A percentile compares a stretch with the other conserved stretches of the same genome.
Conservation (phyloP, 257 asterid genomes). For the Haberlea rhodopensis region DNA sequence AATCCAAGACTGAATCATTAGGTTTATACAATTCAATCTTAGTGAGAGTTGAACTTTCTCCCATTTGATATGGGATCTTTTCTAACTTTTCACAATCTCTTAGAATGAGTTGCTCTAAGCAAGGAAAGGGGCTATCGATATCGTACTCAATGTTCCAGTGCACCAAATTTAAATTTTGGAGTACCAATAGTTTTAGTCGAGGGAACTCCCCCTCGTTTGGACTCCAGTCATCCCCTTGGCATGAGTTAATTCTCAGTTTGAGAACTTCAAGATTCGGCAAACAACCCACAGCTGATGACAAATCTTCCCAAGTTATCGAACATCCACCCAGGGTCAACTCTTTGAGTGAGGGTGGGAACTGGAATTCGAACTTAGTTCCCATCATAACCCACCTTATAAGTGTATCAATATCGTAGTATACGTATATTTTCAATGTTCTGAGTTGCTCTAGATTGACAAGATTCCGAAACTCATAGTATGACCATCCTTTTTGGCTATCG, state of each 20-base stretch:
- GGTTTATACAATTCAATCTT: not conserved
- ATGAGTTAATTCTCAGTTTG: no score
- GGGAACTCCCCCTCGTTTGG: not conserved
- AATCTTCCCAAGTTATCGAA: not conserved
- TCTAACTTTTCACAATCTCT: not conserved
- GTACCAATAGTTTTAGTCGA: not conserved
- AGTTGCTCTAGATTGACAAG: not conserved
- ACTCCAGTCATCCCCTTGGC: not conserved
- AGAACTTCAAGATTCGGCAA: conserved; percentile 5
- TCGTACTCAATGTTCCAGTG: not conserved
- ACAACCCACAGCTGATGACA: not conserved
- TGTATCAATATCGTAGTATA: no score
- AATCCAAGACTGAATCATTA: not conserved
- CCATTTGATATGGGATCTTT: not conserved
- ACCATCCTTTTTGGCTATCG: not conserved
- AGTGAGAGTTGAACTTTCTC: not conserved
- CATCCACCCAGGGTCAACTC: not conserved
- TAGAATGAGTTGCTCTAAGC: not conserved
- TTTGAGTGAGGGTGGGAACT: not conserved
- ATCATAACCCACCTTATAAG: no score
- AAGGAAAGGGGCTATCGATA: not conserved
- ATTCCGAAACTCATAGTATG: not conserved
- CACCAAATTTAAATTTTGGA: not conserved
- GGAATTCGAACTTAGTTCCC: no score
- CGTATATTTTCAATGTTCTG: not conserved